A percentile compares a stretch with the other conserved stretches of the same genome.
phyloP scores from a whole-genome alignment of 805 yeast species.

The Metschnikowia gruessii region DNA sequence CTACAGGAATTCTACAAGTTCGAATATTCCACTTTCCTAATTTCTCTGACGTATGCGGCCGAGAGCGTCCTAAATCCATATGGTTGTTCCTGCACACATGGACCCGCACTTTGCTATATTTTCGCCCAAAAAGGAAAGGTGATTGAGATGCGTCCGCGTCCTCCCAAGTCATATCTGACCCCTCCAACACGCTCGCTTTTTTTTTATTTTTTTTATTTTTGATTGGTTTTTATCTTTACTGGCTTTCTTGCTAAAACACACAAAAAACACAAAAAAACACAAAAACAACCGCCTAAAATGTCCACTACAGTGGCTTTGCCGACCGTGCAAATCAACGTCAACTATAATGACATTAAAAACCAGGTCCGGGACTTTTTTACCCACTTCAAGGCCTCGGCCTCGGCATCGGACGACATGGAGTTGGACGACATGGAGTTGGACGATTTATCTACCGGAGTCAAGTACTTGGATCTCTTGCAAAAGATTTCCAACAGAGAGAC shows the following conservation, averaged over 20 bases:
- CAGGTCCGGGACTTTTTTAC: conserved; percentile 62
- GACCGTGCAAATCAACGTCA: conserved; percentile 65
- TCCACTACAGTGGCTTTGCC: conserved; percentile 46
- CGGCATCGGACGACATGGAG: conserved; percentile 10
- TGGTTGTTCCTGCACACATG: conserved; percentile 3
- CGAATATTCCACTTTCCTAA: too few species aligned
- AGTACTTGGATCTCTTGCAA: conserved; percentile 74
- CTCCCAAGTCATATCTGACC: not conserved
- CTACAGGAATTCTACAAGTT: too few species aligned
- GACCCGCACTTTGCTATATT: conserved; percentile 9
- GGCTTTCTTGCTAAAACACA: not conserved
- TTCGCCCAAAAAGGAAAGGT: conserved; percentile 17
- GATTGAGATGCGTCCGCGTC: conserved; percentile 13
- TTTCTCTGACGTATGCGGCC: too few species aligned
- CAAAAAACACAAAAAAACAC: not conserved
- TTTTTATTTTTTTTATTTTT: not conserved
- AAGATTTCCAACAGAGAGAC: conserved; percentile 80
- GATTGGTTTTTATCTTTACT: not conserved
- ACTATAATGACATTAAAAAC: conserved; percentile 62
- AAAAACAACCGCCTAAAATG: conserved; percentile 7
- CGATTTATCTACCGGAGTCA: conserved; percentile 28
- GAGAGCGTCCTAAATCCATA: not conserved
- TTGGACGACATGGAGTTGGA: conserved; percentile 13
- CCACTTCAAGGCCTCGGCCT: conserved; percentile 52
- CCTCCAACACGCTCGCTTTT: conserved; percentile 1